A percentile compares a stretch with the other conserved stretches of the same genome.
These are phyloP conservation scores for Metschnikowia proteae DNA, from an alignment of 805 yeast species.

Conservation along the genomic window DNA sequence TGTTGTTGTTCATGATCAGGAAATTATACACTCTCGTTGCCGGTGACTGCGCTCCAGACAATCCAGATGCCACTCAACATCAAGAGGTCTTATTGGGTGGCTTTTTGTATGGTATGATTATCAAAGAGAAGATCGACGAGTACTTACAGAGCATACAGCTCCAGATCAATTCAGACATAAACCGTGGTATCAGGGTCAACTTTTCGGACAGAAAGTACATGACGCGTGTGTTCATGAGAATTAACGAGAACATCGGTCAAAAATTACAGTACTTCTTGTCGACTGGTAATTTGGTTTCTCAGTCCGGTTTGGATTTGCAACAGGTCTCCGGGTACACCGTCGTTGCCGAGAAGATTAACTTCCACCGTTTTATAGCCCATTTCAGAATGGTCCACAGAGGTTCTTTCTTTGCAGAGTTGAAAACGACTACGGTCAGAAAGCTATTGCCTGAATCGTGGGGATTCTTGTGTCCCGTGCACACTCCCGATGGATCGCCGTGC, in stretches of 20 bases:
- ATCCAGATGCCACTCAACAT: slow-evolving; percentile 99
- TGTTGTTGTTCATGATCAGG: slow-evolving; percentile 91
- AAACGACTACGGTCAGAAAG: slow-evolving; percentile 95
- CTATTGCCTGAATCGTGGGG: slow-evolving; percentile 98
- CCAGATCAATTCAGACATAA: slow-evolving; percentile 76
- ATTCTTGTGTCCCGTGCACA: slow-evolving; percentile 96
- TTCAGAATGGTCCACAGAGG: slow-evolving; percentile 99
- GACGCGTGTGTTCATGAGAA: slow-evolving; percentile 68
- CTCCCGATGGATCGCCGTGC: slow-evolving; percentile 99
- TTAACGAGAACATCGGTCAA: slow-evolving; percentile 91
- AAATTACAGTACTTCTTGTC: slow-evolving; percentile 91
- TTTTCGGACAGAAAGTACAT: slow-evolving; percentile 83
- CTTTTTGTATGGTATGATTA: slow-evolving; percentile 91
- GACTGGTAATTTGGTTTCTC: slow-evolving; percentile 95
- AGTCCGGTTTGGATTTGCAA: slow-evolving; percentile 95
- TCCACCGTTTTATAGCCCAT: slow-evolving; percentile 95
- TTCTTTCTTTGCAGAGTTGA: slow-evolving; percentile 96
- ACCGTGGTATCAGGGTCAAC: slow-evolving; percentile 75
- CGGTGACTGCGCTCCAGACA: slow-evolving; percentile 94
- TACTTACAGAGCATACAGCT: slow-evolving; percentile 68
- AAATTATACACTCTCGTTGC: slow-evolving; percentile 92
- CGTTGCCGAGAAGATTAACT: slow-evolving; percentile 97
- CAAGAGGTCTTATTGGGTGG: slow-evolving; percentile 96
- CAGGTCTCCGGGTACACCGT: slow-evolving; percentile 98
- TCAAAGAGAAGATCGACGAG: slow-evolving; percentile 95